Evolutionary conservation across 495 filamentous ascomycete species (phyloP), one percentile per base, ranked within the genome.

Genomic region (Penicillium alfredii): DNA sequence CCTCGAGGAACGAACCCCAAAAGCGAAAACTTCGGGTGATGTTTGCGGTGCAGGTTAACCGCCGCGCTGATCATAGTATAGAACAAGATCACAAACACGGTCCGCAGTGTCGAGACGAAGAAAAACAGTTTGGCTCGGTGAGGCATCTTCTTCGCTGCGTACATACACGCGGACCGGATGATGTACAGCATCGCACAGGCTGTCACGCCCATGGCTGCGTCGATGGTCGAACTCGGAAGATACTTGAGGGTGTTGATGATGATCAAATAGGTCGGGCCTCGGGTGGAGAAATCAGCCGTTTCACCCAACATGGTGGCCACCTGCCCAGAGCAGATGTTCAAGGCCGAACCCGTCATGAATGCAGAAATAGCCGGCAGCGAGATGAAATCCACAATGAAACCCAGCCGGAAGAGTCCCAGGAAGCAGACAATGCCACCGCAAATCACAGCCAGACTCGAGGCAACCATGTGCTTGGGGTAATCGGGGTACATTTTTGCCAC

Each of bases 331-430:
- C 78, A 78, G 55, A 99, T 99, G 52, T 78, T 94, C 59, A 99
- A 64, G 16, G 92, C 93, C 0, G 92, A 94, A 5, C 92, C 92
- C 2, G 92, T 97, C 89, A 99, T 97, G 76, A 94, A 98, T 3
- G 92, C 88, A 6, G 84, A 86, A 34, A 97, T 93, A 1, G 92
- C 83, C 1, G 86, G 78, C 19, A 98, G 74, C 1, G 92, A 82
- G 56, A 98, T 98, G 53, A 97, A 82, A 42, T 98, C 92, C 10
- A 97, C 93, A 18, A 99, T 84, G 76, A 88, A 94, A 11, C 92
- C 92, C 20, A 81, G 72, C 8, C 89, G 77, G 25, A 82, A 61
- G 4, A 96, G 61, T 4, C 92, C 92, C 41, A 99, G 71, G 44
- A 81, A 78, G 31, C 78, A 68, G 14, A 97, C 85, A 35, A 97